Conservation (phyloP, 768 basidiomycete species). For the Pleurotus tuoliensis region DNA sequence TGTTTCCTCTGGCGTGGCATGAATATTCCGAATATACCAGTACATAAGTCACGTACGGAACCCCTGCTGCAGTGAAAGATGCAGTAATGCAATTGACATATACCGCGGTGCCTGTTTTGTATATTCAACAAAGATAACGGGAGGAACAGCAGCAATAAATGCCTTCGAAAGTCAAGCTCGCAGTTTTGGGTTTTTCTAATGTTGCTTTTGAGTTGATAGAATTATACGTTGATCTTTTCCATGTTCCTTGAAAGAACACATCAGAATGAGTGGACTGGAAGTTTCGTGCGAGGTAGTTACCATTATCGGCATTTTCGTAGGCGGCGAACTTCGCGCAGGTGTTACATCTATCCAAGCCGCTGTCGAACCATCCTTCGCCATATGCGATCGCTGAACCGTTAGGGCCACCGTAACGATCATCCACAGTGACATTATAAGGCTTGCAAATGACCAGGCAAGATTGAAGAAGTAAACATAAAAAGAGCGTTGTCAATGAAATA, state of each 20-base stretch:
- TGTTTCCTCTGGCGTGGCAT: background rate
- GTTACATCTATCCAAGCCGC: background rate
- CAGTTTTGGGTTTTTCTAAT: background rate
- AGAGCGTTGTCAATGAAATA: background rate
- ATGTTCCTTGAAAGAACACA: background rate
- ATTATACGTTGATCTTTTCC: background rate
- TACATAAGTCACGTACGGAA: background rate
- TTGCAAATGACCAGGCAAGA: background rate
- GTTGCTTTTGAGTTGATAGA: background rate
- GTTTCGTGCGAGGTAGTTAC: no score
- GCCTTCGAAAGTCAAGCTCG: background rate
- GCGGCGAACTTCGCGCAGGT: no score
- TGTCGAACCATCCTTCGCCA: conserved; percentile 2
- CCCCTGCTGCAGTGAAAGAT: background rate
- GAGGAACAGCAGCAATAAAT: no score
- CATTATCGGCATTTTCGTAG: no score
- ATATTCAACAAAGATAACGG: background rate
- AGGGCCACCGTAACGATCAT: background rate
- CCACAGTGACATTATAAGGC: background rate
- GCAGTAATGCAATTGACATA: background rate
- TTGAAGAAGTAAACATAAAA: background rate
- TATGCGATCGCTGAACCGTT: background rate
- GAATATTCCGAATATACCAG: no score
- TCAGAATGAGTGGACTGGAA: no score
- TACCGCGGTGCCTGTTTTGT: background rate